Conservation (phyloP, 116 monocot species). For the Dioscorea cayenensis region DNA sequence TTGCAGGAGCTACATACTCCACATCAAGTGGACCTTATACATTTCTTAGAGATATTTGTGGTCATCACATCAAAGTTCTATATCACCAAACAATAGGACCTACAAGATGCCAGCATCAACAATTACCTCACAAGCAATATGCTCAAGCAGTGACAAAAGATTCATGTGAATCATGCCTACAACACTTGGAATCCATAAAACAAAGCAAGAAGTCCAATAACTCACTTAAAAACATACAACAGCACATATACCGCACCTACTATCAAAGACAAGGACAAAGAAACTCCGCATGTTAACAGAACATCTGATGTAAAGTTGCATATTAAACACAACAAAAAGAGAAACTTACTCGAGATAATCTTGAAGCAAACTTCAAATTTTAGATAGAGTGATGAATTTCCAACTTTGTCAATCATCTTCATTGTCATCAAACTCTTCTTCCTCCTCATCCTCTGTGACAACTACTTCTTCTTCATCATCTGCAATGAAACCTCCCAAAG, state of each 20-base stretch:
- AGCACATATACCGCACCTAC: not conserved
- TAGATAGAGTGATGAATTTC: not conserved
- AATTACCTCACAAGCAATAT: too few species aligned
- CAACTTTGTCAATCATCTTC: slow-evolving; percentile 20
- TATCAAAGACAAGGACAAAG: not conserved
- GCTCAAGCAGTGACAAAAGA: too few species aligned
- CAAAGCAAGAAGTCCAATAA: too few species aligned
- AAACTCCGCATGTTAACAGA: not conserved
- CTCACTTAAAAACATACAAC: not conserved
- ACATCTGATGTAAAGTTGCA: not conserved
- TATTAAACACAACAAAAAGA: not conserved
- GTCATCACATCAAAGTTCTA: too few species aligned
- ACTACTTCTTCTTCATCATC: slow-evolving; percentile 34
- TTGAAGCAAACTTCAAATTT: not conserved
- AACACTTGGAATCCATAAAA: too few species aligned
- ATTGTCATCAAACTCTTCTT: slow-evolving; percentile 33
- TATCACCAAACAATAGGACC: too few species aligned
- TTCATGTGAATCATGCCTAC: too few species aligned
- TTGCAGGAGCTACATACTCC: too few species aligned
- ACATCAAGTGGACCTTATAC: too few species aligned
- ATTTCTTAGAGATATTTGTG: too few species aligned
- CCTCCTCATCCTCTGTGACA: slow-evolving; percentile 31
- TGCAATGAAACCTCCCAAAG: slow-evolving; percentile 71
- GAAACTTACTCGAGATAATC: not conserved
- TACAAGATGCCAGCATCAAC: too few species aligned